These are phyloP conservation scores for Ammopiptanthus mongolicus DNA, from an alignment of 306 rosid species.

Conservation along the genomic window DNA sequence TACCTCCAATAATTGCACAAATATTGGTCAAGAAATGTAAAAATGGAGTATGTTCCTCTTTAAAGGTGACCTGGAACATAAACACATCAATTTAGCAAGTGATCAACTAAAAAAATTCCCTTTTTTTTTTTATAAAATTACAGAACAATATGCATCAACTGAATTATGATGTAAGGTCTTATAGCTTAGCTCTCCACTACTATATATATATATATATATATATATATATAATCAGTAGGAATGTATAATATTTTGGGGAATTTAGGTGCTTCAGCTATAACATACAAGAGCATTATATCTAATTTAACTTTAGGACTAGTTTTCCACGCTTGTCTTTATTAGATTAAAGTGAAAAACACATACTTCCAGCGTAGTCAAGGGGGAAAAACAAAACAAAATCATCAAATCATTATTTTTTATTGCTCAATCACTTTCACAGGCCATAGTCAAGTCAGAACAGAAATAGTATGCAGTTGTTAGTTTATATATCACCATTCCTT, in stretches of 20 bases:
- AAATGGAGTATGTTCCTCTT: conserved; percentile 70
- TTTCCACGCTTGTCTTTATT: background rate
- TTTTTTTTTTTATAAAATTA: background rate
- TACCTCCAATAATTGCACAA: conserved; percentile 94
- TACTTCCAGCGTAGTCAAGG: background rate
- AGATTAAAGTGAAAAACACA: background rate
- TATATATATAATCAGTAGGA: background rate
- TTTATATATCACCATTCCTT: no score
- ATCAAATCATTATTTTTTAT: conserved; percentile 11
- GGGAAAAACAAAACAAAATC: background rate
- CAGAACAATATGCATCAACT: background rate
- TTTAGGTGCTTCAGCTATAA: background rate
- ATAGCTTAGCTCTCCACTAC: no score
- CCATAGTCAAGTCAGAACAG: no score
- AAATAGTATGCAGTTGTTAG: no score
- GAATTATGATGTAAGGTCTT: background rate
- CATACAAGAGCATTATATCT: background rate
- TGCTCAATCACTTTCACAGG: no score
- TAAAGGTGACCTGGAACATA: conserved; percentile 69
- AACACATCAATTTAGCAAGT: background rate
- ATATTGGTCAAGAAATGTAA: conserved; percentile 79
- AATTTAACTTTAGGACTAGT: background rate
- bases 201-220: no score
- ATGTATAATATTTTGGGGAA: background rate
- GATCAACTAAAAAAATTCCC: background rate